Evolutionary conservation across 495 filamentous ascomycete genomes (phyloP).

Genomic region (Chaetomium tenue): DNA sequence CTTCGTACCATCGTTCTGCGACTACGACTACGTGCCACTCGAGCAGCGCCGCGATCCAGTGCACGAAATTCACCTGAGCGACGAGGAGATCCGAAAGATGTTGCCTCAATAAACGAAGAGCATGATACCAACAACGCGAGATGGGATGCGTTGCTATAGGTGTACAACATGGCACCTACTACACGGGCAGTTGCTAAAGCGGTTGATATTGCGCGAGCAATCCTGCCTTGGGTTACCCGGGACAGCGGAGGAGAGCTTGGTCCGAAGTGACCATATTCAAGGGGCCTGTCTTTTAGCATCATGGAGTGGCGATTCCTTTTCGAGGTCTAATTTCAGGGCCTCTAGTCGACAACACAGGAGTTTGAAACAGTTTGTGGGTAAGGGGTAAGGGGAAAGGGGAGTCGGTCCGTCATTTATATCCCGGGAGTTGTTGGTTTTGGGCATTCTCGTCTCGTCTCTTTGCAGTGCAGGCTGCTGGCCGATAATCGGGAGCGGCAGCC

Average conservation of each 20-base stretch:
- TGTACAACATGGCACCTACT: conserved; percentile 6
- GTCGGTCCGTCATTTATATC: conserved; percentile 9
- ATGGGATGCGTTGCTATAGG: neutral
- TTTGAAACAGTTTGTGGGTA: neutral
- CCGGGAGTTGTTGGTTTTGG: conserved; percentile 10
- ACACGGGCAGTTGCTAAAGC: neutral
- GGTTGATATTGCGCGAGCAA: neutral
- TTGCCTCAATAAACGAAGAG: conserved; percentile 45
- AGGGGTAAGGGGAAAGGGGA: neutral
- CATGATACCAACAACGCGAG: neutral
- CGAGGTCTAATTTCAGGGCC: neutral
- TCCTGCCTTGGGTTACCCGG: neutral
- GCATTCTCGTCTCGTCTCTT: conserved; percentile 1
- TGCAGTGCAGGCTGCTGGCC: neutral
- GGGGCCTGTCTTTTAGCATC: neutral
- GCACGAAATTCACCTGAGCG: conserved; percentile 63
- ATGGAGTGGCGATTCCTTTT: neutral
- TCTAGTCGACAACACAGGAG: neutral
- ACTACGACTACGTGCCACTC: conserved; percentile 57
- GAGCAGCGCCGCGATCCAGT: conserved; percentile 66
- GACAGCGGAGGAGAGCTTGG: neutral
- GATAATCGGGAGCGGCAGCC: neutral
- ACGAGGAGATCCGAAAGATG: conserved; percentile 60
- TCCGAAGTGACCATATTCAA: neutral
- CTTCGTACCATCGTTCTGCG: conserved; percentile 57